Percentiles rank a stretch among this genome's conserved stretches.
These are phyloP conservation scores for Dalbergia cultrata DNA, from an alignment of 306 rosid genomes.

Conservation along the genomic window DNA sequence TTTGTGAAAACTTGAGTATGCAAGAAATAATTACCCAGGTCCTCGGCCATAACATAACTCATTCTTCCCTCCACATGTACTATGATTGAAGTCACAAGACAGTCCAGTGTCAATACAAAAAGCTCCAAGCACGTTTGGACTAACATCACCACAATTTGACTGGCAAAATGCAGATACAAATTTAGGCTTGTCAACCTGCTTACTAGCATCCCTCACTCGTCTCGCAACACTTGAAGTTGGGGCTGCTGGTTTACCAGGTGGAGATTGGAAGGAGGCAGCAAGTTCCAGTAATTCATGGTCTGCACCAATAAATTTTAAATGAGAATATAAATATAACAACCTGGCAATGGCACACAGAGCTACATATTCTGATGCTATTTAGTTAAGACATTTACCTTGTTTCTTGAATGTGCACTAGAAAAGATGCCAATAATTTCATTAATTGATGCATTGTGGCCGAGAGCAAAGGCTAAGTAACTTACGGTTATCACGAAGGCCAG, in stretches of 20 bases:
- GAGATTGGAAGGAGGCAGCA: conserved; percentile 78
- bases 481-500: conserved; percentile 53
- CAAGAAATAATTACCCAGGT: conserved; percentile 77
- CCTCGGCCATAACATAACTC: conserved; percentile 89
- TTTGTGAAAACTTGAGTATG: conserved; percentile 20
- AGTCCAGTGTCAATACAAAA: conserved; percentile 85
- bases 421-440: conserved; percentile 20
- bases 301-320: conserved; percentile 49
- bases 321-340: conserved; percentile 29
- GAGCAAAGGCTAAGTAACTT: conserved; percentile 41
- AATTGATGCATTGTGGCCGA: conserved; percentile 33
- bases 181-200: conserved; percentile 67
- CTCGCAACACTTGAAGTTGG: conserved; percentile 64
- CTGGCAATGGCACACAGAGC: background rate
- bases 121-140: conserved; percentile 93
- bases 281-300: conserved; percentile 81
- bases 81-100: conserved; percentile 96
- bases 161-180: conserved; percentile 97
- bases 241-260: conserved; percentile 69
- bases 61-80: conserved; percentile 92
- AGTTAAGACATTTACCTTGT: conserved; percentile 6
- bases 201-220: conserved; percentile 75
- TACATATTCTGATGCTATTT: conserved; percentile 16
- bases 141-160: conserved; percentile 95
- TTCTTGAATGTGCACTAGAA: conserved; percentile 18